Evolutionary conservation across 176 grass and related monocot genomes (phyloP), one percentile per base, ranked within the genome.

Genomic region (Leersia perrieri): DNA sequence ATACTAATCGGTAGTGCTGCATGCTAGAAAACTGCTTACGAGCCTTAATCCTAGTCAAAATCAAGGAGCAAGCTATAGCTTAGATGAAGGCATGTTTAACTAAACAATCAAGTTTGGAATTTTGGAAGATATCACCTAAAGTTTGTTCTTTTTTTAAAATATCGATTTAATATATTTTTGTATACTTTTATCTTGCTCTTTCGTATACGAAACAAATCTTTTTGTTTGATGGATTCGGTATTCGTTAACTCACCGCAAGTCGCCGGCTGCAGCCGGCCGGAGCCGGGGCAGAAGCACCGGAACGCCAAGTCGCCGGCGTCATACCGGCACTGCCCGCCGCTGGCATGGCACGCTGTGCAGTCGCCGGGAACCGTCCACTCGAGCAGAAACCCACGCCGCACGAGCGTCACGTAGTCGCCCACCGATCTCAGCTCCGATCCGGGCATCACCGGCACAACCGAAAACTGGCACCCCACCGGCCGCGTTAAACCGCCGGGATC

Each of bases 301-400:
- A 89, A 89, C 40, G 66, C 73, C 7, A 77, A 28, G 0, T 1
- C 1, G 33, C 20, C 39, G 51, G 0, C 26, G 25, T 72, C 76
- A 39, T 42, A 75, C 26, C 53, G 82, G 70, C 87, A 85, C 39
- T 39, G 13, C 0, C 87, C 87, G 45, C 82, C 70, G 51, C 31
- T 84, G 0, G 20, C 27, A 32, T 11, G 39, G 70, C 87, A 89
- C 49, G 63, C 76, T 7, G 47, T 14, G 23, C 87, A 89, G 27
- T 84, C 70, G 0, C 82, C 76, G 1, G 76, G 63, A 51, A 80
- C 70, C 39, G 69, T 42, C 87, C 87, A 89, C 40, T 89, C 76
- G 39, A 85, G 18, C 30, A 76, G 14, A 71, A 80, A 89, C 33
- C 82, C 82, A 1, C 71, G 30, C 63, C 51, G 31, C 0, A 81